Conservation (phyloP, 1,284 basidiomycete genomes). For the Boletus mariae region DNA sequence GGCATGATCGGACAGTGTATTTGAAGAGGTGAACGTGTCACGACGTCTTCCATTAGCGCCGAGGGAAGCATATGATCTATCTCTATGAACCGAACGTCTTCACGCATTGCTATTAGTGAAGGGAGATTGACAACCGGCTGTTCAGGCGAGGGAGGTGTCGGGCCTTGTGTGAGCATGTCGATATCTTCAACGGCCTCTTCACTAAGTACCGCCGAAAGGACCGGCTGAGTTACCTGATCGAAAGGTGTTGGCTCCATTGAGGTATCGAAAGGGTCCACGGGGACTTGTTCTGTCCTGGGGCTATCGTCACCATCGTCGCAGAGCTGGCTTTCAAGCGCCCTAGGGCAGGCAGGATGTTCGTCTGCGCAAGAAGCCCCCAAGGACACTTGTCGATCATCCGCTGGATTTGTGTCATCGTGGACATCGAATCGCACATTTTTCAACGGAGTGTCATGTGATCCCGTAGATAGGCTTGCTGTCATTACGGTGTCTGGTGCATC, state of each 20-base stretch:
- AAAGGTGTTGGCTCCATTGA: not conserved
- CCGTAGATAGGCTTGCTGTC: not conserved
- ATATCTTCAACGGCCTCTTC: not conserved
- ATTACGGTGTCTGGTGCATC: not conserved
- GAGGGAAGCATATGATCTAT: not conserved
- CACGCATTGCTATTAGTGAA: not conserved
- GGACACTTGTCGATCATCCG: not conserved
- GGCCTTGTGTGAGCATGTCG: not conserved
- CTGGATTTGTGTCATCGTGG: not conserved
- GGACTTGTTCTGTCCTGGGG: not conserved
- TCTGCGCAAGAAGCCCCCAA: not conserved
- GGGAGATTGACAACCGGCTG: slow-evolving; percentile 19
- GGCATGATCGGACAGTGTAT: slow-evolving; percentile 1
- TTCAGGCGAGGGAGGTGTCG: not conserved
- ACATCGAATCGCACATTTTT: slow-evolving; percentile 3
- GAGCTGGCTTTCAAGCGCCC: not conserved
- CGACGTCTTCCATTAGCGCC: slow-evolving; percentile 6
- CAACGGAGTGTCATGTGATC: not conserved
- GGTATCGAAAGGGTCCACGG: not conserved
- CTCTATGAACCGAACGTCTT: not conserved
- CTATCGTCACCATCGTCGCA: not conserved
- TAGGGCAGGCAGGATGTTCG: not conserved
- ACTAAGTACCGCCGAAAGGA: not conserved
- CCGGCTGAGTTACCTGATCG: not conserved
- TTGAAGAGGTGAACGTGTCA: slow-evolving; percentile 16